These are phyloP conservation scores for Metschnikowia hibisci DNA, from an alignment of 805 yeast genomes.

Conservation along the genomic window DNA sequence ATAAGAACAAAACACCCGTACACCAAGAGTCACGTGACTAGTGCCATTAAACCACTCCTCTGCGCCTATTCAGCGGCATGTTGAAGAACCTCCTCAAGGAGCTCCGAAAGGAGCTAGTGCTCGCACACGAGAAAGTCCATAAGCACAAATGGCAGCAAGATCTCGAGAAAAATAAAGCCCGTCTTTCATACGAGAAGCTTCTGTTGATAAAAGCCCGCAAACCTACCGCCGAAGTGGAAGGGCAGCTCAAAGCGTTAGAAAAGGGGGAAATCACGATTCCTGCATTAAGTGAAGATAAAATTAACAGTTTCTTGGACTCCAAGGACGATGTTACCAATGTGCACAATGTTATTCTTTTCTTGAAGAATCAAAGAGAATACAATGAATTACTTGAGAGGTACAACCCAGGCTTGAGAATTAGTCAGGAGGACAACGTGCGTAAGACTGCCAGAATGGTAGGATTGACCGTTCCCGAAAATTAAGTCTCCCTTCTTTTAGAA, in stretches of 20 bases:
- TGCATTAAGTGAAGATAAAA: constrained; percentile 5
- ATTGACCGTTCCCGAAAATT: constrained; percentile 40
- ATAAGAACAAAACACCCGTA: neutral
- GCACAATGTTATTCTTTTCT: constrained; percentile 56
- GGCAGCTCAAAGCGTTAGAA: constrained; percentile 23
- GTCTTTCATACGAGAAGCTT: constrained; percentile 46
- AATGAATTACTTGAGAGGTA: constrained; percentile 78
- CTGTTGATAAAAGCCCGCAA: constrained; percentile 37
- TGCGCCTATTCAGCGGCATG: constrained; percentile 5
- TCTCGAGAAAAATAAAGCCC: constrained; percentile 42
- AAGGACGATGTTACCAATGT: constrained; percentile 33
- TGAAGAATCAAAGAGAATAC: constrained; percentile 72
- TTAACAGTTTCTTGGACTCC: constrained; percentile 8
- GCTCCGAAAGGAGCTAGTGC: constrained; percentile 39
- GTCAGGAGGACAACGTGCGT: constrained; percentile 72
- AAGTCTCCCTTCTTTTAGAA: neutral
- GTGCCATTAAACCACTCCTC: neutral
- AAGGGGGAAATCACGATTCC: constrained; percentile 15
- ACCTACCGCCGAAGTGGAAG: constrained; percentile 33
- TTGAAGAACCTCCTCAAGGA: constrained; percentile 19
- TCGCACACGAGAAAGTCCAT: constrained; percentile 33
- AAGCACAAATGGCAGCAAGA: constrained; percentile 38
- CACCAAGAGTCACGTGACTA: neutral
- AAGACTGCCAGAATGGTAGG: constrained; percentile 90
- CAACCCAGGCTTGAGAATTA: constrained; percentile 76